Conservation (phyloP, 2,329 filamentous ascomycete species). For the Curvularia spicifera region DNA sequence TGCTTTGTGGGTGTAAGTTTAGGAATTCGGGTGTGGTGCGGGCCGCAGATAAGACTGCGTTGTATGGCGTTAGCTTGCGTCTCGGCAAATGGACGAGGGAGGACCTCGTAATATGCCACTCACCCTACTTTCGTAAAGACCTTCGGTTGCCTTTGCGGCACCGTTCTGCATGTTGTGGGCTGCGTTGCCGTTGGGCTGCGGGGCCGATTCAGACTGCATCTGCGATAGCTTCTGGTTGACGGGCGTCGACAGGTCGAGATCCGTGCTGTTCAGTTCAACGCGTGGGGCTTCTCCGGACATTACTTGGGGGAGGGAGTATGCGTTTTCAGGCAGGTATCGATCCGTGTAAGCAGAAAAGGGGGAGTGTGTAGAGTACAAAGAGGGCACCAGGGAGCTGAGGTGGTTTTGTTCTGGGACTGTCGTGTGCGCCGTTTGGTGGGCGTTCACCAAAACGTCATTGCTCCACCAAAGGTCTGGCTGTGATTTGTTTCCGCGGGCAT, state of each 20-base stretch:
- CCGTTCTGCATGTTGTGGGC: slow-evolving; percentile 29
- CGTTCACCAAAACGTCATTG: slow-evolving; percentile 19
- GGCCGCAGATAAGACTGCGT: slow-evolving; percentile 48
- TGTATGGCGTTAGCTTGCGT: slow-evolving; percentile 45
- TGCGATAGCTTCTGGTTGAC: slow-evolving; percentile 27
- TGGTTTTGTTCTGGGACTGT: slow-evolving; percentile 21
- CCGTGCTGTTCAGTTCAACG: slow-evolving; percentile 38
- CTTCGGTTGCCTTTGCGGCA: slow-evolving; percentile 46
- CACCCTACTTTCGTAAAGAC: slow-evolving; percentile 54
- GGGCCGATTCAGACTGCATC: slow-evolving; percentile 23
- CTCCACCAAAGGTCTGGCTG: slow-evolving; percentile 12
- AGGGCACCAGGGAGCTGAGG: not conserved
- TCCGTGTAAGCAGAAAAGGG: slow-evolving; percentile 3
- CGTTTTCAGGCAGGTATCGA: slow-evolving; percentile 3
- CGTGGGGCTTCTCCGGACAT: slow-evolving; percentile 45
- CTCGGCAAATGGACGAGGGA: slow-evolving; percentile 42
- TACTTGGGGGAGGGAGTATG: not conserved
- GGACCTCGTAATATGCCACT: slow-evolving; percentile 35
- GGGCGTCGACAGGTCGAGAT: slow-evolving; percentile 36
- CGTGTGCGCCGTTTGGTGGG: slow-evolving; percentile 27
- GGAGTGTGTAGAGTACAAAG: not conserved
- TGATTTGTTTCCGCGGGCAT: slow-evolving; percentile 18
- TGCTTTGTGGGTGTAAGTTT: slow-evolving; percentile 51
- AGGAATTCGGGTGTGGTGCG: slow-evolving; percentile 38
- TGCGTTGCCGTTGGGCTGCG: slow-evolving; percentile 31